phyloP scores from a whole-genome alignment of 2,329 filamentous ascomycete species.

The Fusarium temperatum region DNA sequence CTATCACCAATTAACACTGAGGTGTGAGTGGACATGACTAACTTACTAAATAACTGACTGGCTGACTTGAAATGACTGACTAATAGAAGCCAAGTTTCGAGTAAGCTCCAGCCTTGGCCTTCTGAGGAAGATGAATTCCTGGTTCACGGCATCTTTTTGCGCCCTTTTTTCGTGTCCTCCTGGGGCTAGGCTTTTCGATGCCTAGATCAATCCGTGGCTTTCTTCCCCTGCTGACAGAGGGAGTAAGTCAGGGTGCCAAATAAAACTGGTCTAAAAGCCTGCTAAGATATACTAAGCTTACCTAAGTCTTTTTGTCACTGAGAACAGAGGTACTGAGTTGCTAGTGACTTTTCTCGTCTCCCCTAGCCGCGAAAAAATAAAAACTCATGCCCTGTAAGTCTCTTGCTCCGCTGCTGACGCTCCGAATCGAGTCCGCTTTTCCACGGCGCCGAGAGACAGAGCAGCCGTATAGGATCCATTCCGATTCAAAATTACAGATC shows the following conservation, averaged over 20 bases:
- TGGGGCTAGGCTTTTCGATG: conserved; percentile 17
- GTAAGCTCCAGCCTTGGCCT: conserved; percentile 18
- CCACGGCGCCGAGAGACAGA: conserved; percentile 2
- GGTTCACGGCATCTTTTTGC: conserved; percentile 12
- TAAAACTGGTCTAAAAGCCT: background rate
- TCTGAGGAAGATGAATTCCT: background rate
- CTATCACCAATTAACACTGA: conserved; percentile 19
- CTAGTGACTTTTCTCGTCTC: background rate
- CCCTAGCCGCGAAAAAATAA: background rate
- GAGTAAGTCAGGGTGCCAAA: background rate
- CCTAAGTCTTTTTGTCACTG: background rate
- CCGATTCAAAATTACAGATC: conserved; percentile 13
- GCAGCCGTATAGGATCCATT: conserved; percentile 32
- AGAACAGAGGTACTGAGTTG: background rate
- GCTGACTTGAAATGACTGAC: conserved; percentile 6
- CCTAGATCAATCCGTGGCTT: conserved; percentile 39
- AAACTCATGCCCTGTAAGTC: conserved; percentile 12
- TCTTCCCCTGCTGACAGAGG: background rate
- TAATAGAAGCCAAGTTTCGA: conserved; percentile 16
- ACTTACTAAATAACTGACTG: no score
- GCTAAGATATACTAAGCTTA: background rate
- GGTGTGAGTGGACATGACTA: conserved; percentile 30
- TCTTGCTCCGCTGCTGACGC: conserved; percentile 26
- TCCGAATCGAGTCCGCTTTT: conserved; percentile 32
- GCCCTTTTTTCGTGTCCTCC: conserved; percentile 18